phyloP scores from a whole-genome alignment of 306 rosid genomes.

The Cucurbita ficifolia region DNA sequence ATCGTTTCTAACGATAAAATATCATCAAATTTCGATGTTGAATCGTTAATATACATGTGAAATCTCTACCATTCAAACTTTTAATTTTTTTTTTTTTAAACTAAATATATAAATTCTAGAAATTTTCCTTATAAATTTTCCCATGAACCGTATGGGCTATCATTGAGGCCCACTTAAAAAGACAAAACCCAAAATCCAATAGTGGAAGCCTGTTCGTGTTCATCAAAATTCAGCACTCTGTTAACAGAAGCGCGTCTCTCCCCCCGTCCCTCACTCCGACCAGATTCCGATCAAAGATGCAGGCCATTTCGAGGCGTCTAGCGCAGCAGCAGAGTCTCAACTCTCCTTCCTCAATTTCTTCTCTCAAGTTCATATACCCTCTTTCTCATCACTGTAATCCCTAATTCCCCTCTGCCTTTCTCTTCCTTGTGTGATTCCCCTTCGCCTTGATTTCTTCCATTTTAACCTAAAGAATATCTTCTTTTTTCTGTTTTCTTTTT shows the following conservation, averaged over 20 bases:
- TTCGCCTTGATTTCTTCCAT: not conserved
- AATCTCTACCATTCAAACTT: too few relatives aligned
- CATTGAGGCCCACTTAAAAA: not conserved
- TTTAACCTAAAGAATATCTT: not conserved
- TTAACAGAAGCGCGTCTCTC: not conserved
- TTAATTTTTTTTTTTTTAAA: too few relatives aligned
- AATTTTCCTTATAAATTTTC: too few relatives aligned
- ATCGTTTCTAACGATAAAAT: too few relatives aligned
- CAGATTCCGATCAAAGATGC: conserved; percentile 50
- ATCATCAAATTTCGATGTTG: too few relatives aligned
- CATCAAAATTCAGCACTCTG: not conserved
- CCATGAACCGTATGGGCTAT: not conserved
- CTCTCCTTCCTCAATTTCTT: conserved; percentile 22
- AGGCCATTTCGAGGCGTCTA: conserved; percentile 57
- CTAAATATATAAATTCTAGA: too few relatives aligned
- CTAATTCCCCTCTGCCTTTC: conserved; percentile 1
- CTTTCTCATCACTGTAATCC: conserved; percentile 40
- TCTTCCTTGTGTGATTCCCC: not conserved
- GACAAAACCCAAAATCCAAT: not conserved
- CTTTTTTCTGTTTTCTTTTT: not conserved
- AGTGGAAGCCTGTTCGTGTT: not conserved
- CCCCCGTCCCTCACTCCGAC: not conserved
- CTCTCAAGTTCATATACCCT: conserved; percentile 44
- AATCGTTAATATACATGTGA: too few relatives aligned
- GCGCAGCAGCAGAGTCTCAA: conserved; percentile 42